Evolutionary conservation across 179 eudicot genomes (phyloP).

Genomic region (Monotropa hypopitys): DNA sequence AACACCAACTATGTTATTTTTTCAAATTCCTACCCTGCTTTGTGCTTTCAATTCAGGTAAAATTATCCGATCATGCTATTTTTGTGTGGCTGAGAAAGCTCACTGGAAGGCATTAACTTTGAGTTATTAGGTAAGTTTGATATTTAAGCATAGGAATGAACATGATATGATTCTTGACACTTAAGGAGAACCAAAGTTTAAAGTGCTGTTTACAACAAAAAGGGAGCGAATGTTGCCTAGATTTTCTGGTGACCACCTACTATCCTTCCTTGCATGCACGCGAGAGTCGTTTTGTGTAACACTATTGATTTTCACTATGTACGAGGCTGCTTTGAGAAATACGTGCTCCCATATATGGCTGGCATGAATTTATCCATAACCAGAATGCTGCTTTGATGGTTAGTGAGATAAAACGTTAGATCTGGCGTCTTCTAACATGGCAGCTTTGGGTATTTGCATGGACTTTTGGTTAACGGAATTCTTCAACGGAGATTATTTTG

Average conservation of each 20-base stretch:
- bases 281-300: neutral
- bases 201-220: neutral
- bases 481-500: neutral
- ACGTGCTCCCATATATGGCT: neutral
- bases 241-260: neutral
- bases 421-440: neutral
- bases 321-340: neutral
- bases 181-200: neutral
- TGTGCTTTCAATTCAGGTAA: neutral
- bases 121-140: neutral
- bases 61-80: neutral
- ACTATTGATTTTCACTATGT: neutral
- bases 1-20: neutral
- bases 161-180: neutral
- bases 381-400: neutral
- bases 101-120: neutral
- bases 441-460: neutral
- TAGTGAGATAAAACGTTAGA: neutral
- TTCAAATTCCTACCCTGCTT: neutral
- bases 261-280: neutral
- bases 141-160: neutral
- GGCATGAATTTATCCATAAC: neutral
- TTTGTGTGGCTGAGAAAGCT: neutral
- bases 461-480: neutral
- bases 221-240: neutral